These are phyloP conservation scores for Pelargonium myrrhifolium DNA, from an alignment of 441 rosid species.

Conservation along the genomic window DNA sequence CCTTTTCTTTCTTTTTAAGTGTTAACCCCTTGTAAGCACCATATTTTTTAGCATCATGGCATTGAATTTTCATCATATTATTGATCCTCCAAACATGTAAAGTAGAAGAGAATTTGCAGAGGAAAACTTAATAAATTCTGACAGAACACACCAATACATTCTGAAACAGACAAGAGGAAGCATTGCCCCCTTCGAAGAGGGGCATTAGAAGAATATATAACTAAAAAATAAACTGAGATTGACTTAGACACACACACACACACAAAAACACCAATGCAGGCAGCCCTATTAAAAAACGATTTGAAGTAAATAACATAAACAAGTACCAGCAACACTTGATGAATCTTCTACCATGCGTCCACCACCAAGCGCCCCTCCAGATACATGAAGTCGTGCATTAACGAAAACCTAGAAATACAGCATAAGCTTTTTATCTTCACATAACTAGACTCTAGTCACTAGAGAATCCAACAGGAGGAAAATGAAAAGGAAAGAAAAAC, in stretches of 20 bases:
- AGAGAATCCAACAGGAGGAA: slow-evolving; percentile 5
- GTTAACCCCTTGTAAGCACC: too few species aligned
- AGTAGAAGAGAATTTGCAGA: too few species aligned
- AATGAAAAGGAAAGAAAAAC: slow-evolving; percentile 31
- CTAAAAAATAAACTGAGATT: not conserved
- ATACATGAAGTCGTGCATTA: slow-evolving; percentile 93
- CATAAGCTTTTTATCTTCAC: slow-evolving; percentile 15
- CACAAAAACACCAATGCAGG: not conserved
- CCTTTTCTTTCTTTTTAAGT: not conserved
- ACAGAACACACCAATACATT: too few species aligned
- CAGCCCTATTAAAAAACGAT: slow-evolving; percentile 9
- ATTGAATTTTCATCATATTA: too few species aligned
- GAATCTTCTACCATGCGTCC: slow-evolving; percentile 99
- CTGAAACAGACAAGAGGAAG: not conserved
- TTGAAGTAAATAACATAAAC: slow-evolving; percentile 14
- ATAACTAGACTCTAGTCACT: not conserved
- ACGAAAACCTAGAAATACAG: slow-evolving; percentile 68
- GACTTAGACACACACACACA: not conserved
- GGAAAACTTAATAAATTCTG: too few species aligned
- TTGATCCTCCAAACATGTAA: too few species aligned
- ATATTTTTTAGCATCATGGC: too few species aligned
- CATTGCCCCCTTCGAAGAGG: not conserved
- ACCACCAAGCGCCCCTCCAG: slow-evolving; percentile 99
- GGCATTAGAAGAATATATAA: not conserved
- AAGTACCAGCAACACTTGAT: slow-evolving; percentile 91